Conservation (phyloP, 306 rosid species). For the Myrica gale region DNA sequence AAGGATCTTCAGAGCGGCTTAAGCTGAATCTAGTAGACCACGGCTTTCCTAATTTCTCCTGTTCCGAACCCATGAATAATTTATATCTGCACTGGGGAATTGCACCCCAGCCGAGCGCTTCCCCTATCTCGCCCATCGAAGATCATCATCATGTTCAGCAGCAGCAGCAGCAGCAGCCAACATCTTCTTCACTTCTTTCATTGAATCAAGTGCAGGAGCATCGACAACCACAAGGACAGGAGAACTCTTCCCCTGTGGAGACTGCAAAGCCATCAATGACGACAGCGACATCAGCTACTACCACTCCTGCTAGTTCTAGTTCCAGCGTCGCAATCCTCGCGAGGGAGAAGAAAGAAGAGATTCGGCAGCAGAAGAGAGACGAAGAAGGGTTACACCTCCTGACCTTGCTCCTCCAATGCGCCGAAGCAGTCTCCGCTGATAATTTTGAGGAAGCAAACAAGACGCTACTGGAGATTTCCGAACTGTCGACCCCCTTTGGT, state of each 20-base stretch:
- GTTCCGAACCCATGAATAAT: constrained; percentile 34
- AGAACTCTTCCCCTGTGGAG: constrained; percentile 25
- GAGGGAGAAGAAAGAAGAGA: constrained; percentile 71
- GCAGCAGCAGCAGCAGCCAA: constrained; percentile 10
- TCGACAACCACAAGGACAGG: constrained; percentile 28
- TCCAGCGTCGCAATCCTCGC: constrained; percentile 22
- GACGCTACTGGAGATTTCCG: constrained; percentile 78
- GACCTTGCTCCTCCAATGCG: constrained; percentile 86
- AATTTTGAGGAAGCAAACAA: constrained; percentile 79
- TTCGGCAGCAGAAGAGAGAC: constrained; percentile 70
- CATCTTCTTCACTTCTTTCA: constrained; percentile 22
- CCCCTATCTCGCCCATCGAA: constrained; percentile 29
- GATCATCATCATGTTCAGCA: constrained; percentile 23
- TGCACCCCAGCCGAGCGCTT: constrained; percentile 20
- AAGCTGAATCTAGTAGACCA: constrained; percentile 32
- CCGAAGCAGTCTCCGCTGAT: constrained; percentile 89
- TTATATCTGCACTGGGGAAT: constrained; percentile 56
- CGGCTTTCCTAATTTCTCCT: constrained; percentile 8
- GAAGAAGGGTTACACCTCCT: constrained; percentile 88
- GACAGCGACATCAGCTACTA: neutral
- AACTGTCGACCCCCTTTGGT: constrained; percentile 82
- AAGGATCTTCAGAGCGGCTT: constrained; percentile 17
- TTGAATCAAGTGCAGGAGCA: constrained; percentile 25
- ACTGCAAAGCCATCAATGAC: constrained; percentile 12
- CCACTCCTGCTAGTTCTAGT: constrained; percentile 4